Percentiles rank a stretch among this genome's conserved stretches.
These are phyloP conservation scores for Chaetomium strumarium DNA, from an alignment of 2,329 filamentous ascomycete genomes.

Conservation along the genomic window DNA sequence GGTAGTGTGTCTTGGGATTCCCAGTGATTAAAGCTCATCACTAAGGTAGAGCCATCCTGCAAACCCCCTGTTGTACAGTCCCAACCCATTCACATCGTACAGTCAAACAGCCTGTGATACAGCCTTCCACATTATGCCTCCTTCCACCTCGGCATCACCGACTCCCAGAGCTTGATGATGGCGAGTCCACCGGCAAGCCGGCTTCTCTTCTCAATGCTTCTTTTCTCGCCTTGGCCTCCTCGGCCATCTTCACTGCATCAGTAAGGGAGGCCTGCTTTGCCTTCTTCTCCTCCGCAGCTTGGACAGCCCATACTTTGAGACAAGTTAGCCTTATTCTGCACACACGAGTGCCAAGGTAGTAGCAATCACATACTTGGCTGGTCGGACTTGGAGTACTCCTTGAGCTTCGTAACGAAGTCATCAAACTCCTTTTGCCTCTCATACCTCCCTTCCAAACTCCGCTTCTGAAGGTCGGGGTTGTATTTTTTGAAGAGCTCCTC, in stretches of 20 bases:
- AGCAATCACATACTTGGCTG: constrained; percentile 70
- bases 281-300: constrained; percentile 41
- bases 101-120: too few species aligned
- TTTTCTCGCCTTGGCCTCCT: constrained; percentile 39
- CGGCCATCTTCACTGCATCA: constrained; percentile 33
- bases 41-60: neutral
- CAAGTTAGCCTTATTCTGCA: neutral
- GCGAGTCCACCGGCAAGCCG: constrained; percentile 36
- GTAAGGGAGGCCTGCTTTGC: constrained; percentile 34
- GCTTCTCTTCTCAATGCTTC: constrained; percentile 47
- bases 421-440: constrained; percentile 81
- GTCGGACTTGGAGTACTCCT: constrained; percentile 83
- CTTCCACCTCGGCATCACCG: neutral
- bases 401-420: constrained; percentile 75
- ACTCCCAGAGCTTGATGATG: constrained; percentile 19
- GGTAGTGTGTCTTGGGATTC: too few species aligned
- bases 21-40: too few species aligned
- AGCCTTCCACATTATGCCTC: neutral
- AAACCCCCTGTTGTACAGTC: constrained; percentile 1
- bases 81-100: constrained; percentile 4
- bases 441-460: constrained; percentile 72
- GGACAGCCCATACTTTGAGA: constrained; percentile 44
- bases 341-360: neutral
- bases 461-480: constrained; percentile 88
- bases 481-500: constrained; percentile 90